phyloP scores from a whole-genome alignment of 2,329 filamentous ascomycete genomes.

The Allantophomopsis lycopodina region DNA sequence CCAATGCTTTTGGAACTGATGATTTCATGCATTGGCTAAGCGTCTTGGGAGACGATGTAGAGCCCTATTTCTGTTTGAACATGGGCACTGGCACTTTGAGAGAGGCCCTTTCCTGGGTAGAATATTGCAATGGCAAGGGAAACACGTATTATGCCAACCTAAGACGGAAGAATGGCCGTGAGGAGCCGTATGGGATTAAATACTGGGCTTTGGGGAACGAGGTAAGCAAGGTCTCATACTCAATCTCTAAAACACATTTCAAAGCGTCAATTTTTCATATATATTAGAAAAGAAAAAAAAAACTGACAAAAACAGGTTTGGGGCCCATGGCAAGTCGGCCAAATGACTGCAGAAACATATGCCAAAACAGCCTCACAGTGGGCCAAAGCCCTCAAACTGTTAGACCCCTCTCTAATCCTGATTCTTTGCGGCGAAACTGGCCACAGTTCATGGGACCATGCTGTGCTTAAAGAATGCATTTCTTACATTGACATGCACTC shows the following conservation, averaged over 20 bases:
- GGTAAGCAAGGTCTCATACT: slow-evolving; percentile 14
- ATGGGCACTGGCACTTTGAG: slow-evolving; percentile 57
- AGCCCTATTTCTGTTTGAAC: slow-evolving; percentile 71
- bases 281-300: too few relatives aligned
- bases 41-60: slow-evolving; percentile 53
- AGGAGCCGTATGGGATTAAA: slow-evolving; percentile 69
- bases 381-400: slow-evolving; percentile 41
- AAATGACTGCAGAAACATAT: slow-evolving; percentile 42
- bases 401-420: slow-evolving; percentile 44
- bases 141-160: slow-evolving; percentile 76
- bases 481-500: slow-evolving; percentile 52
- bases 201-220: slow-evolving; percentile 81
- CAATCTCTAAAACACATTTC: background rate
- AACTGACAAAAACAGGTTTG: slow-evolving; percentile 12
- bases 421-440: slow-evolving; percentile 53
- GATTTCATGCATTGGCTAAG: slow-evolving; percentile 78
- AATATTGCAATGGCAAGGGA: slow-evolving; percentile 71
- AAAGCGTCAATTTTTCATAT: too few relatives aligned
- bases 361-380: slow-evolving; percentile 41
- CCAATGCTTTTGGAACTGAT: slow-evolving; percentile 71
- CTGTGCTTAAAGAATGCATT: slow-evolving; percentile 47
- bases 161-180: slow-evolving; percentile 58
- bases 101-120: slow-evolving; percentile 59
- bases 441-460: slow-evolving; percentile 45
- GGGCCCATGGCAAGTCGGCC: slow-evolving; percentile 32